Evolutionary conservation across 139 green algal genomes (phyloP), one percentile per base, ranked within the genome.

Genomic region (Chlorella sp.): DNA sequence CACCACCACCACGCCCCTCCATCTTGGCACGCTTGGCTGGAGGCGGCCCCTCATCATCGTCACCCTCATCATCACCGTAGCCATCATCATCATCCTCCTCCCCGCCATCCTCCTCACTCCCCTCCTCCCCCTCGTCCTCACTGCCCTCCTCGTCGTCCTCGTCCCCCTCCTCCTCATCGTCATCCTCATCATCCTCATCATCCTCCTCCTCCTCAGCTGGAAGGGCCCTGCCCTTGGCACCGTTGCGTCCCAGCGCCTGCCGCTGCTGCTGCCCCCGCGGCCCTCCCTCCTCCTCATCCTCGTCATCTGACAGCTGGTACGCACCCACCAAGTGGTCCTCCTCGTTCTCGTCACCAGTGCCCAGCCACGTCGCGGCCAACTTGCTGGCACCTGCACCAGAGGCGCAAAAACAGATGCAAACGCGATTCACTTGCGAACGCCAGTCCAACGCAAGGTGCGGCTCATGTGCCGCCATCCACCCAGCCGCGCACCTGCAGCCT

Each of bases 251-350:
- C 27, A 22, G 24, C 10, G n/a, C 70, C 33, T 30, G 35, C 35
- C 22, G 2, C 35, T 60, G 6, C 33, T 4, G 33, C 27, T 51
- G 20, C 51, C 32, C 32, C 4, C 70, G 27, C 5, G 35, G 22
- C 30, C 33, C 66, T 33, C 35, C 60, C 32, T 71, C 64, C 60
- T 77, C 75, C 4, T 75, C 65, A 23, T 80, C 79, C 5, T 86
- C 77, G 1, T 85, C 80, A 34, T 80, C 73, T 31, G 76, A 86
- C 63, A 88, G 69, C 65, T 88, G 59, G 51, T 88, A 88, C 23
- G 66, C 74, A 35, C 14, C 34, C 42, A 83, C 5, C 61, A 80
- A n/a, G n/a, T n/a, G n/a, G 31, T 83, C 77, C 35, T 74, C 81
- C 6, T 26, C 72, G 1, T 26, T 62, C 23, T 63, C 36, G 0